Evolutionary conservation across 306 rosid species (phyloP).

Genomic region (Quercus parvula): DNA sequence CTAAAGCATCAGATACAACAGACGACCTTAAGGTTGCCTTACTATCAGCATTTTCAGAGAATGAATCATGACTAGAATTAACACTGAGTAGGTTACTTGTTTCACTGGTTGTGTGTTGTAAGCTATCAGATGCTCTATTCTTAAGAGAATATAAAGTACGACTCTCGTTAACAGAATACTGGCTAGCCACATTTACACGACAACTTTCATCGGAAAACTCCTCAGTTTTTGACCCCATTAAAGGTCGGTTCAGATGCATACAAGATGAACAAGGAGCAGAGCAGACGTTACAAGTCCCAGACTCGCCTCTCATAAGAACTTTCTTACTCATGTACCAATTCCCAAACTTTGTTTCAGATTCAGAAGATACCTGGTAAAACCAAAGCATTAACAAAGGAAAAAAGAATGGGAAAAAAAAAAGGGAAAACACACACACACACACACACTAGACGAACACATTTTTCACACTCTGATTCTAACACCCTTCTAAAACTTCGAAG

Average conservation of each 20-base stretch:
- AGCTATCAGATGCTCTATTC: slow-evolving; percentile 51
- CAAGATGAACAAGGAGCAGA: slow-evolving; percentile 83
- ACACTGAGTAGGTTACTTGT: slow-evolving; percentile 51
- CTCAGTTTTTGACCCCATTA: slow-evolving; percentile 52
- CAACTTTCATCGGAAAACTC: slow-evolving; percentile 70
- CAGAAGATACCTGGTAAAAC: slow-evolving; percentile 45
- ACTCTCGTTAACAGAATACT: slow-evolving; percentile 49
- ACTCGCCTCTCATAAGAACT: slow-evolving; percentile 59
- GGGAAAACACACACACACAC: too few relatives aligned
- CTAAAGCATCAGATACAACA: slow-evolving; percentile 15
- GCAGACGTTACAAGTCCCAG: slow-evolving; percentile 77
- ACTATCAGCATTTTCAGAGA: slow-evolving; percentile 72
- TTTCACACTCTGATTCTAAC: background rate
- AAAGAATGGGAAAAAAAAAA: background rate
- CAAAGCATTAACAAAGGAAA: slow-evolving; percentile 15
- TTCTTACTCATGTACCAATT: slow-evolving; percentile 36
- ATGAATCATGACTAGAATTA: slow-evolving; percentile 55
- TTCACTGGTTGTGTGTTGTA: slow-evolving; percentile 54
- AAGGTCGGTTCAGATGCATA: slow-evolving; percentile 56
- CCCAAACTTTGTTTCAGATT: slow-evolving; percentile 37
- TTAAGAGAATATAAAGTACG: slow-evolving; percentile 45
- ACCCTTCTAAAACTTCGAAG: too few relatives aligned
- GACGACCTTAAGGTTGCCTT: slow-evolving; percentile 35
- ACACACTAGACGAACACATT: background rate
- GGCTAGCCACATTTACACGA: slow-evolving; percentile 44